These are phyloP conservation scores for Mycena belliarum DNA, from an alignment of 768 basidiomycete species.

Conservation along the genomic window DNA sequence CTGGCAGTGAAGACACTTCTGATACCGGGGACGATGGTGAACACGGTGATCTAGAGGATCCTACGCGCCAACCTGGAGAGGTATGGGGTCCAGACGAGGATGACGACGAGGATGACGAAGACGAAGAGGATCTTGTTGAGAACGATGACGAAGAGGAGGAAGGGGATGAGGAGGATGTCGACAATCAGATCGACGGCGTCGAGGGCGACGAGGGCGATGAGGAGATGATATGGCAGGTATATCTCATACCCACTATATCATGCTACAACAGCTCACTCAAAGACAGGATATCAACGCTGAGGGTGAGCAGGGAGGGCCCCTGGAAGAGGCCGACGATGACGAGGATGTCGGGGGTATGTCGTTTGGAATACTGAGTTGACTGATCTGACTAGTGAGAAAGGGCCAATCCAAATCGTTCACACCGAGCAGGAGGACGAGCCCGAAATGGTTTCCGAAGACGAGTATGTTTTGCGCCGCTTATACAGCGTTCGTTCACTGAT, in stretches of 20 bases:
- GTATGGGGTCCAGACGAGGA: slow-evolving; percentile 72
- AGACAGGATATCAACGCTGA: slow-evolving; percentile 55
- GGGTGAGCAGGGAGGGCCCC: slow-evolving; percentile 43
- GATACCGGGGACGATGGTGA: slow-evolving; percentile 70
- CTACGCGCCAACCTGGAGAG: slow-evolving; percentile 56
- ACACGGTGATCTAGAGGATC: slow-evolving; percentile 58
- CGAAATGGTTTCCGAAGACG: slow-evolving; percentile 66
- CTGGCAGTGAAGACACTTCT: slow-evolving; percentile 80
- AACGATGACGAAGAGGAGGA: slow-evolving; percentile 45
- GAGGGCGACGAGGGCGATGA: slow-evolving; percentile 50
- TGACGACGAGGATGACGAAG: slow-evolving; percentile 67
- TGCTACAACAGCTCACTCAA: background rate
- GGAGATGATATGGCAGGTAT: slow-evolving; percentile 61
- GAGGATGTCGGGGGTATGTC: slow-evolving; percentile 58
- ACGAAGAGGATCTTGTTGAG: slow-evolving; percentile 47
- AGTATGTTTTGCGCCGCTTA: slow-evolving; percentile 40
- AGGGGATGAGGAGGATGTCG: slow-evolving; percentile 49
- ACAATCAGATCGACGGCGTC: slow-evolving; percentile 30
- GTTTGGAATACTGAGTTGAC: slow-evolving; percentile 13
- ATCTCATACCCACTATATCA: slow-evolving; percentile 16
- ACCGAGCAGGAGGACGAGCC: slow-evolving; percentile 63
- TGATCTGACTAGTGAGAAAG: slow-evolving; percentile 28
- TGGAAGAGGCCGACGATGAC: slow-evolving; percentile 60
- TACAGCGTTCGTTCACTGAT: background rate
- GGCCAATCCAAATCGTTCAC: slow-evolving; percentile 60